These are phyloP conservation scores for Leptographium lundbergii DNA, from an alignment of 2,329 filamentous ascomycete species.

Conservation along the genomic window DNA sequence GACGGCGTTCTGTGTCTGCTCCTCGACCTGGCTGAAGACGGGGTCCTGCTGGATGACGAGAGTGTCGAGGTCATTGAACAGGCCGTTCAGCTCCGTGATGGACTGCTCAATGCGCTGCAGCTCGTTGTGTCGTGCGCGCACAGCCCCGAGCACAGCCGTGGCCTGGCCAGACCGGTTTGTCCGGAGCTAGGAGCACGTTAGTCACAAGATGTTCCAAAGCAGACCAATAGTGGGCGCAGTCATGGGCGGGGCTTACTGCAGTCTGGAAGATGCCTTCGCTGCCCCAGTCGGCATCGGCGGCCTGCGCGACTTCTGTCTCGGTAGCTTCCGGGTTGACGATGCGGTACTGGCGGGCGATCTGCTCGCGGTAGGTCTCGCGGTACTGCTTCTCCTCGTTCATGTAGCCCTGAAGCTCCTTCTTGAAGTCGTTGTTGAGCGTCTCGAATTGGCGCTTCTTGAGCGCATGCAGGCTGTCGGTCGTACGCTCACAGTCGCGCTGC, in stretches of 20 bases:
- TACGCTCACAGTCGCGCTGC: conserved; percentile 56
- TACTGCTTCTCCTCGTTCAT: conserved; percentile 60
- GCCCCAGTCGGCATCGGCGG: conserved; percentile 58
- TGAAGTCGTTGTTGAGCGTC: conserved; percentile 59
- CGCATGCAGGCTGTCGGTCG: conserved; percentile 43
- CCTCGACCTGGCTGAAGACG: conserved; percentile 47
- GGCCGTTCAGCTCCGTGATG: conserved; percentile 52
- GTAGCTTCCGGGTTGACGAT: conserved; percentile 74
- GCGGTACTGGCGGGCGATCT: conserved; percentile 67
- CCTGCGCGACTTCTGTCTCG: conserved; percentile 57
- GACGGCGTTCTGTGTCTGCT: conserved; percentile 52
- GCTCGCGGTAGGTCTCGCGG: conserved; percentile 58
- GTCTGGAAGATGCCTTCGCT: conserved; percentile 73
- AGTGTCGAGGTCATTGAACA: conserved; percentile 66
- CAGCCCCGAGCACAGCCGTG: conserved; percentile 60
- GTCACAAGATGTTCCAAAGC: not conserved
- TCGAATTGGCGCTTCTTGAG: conserved; percentile 60
- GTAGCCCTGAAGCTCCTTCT: conserved; percentile 58
- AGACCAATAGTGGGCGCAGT: not conserved
- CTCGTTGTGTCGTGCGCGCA: conserved; percentile 73
- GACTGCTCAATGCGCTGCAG: conserved; percentile 70
- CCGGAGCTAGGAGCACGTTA: conserved; percentile 42
- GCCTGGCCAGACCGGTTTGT: conserved; percentile 64
- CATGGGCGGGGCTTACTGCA: conserved; percentile 44
- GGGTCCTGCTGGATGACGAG: conserved; percentile 61